phyloP scores from a whole-genome alignment of 1,139 yeast genomes.

The Pichia norvegensis region DNA sequence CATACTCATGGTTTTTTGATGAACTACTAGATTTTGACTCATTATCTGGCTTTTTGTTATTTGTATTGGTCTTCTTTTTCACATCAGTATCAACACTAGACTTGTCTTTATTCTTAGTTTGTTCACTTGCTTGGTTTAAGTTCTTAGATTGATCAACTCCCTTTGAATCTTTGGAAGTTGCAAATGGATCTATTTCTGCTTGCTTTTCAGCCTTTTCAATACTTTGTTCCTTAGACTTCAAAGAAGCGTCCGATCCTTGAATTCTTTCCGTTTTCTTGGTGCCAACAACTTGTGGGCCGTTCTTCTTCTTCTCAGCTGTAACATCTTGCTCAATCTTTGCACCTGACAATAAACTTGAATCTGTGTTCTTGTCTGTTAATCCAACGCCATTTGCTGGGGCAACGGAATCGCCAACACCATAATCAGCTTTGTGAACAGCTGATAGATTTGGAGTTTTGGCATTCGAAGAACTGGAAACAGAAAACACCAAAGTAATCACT shows the following conservation, averaged over 20 bases:
- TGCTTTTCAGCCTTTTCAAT: conserved; percentile 7
- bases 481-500: neutral
- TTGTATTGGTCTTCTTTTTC: too few relatives aligned
- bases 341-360: conserved; percentile 11
- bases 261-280: conserved; percentile 8
- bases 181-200: conserved; percentile 1
- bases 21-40: conserved; percentile 4
- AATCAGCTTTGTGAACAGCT: conserved; percentile 12
- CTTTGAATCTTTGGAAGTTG: conserved; percentile 3
- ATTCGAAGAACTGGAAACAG: neutral
- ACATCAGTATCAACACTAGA: neutral
- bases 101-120: conserved; percentile 1
- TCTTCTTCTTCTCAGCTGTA: conserved; percentile 8
- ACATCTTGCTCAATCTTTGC: conserved; percentile 16
- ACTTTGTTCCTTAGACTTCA: conserved; percentile 13
- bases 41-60: too few relatives aligned
- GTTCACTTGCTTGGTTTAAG: neutral
- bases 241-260: conserved; percentile 17
- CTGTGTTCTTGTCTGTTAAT: neutral
- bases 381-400: conserved; percentile 9
- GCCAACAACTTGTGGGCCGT: conserved; percentile 1
- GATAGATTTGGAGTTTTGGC: neutral
- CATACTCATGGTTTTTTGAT: conserved; percentile 37
- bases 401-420: conserved; percentile 9
- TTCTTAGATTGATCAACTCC: neutral